These are phyloP conservation scores for Metschnikowia drakensbergensis DNA, from an alignment of 805 yeast genomes.

Conservation along the genomic window DNA sequence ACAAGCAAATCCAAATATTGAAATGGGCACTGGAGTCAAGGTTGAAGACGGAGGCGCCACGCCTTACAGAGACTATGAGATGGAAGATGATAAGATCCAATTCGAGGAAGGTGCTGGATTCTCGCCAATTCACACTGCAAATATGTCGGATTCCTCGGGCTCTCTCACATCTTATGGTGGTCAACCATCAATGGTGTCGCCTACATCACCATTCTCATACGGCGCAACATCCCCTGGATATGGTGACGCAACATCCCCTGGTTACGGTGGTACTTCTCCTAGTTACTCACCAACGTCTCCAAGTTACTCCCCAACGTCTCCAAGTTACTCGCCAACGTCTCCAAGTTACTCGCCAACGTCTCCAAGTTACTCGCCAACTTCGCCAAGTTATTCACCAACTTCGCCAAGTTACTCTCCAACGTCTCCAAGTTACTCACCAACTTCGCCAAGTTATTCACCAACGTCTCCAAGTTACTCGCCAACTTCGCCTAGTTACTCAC, in stretches of 20 bases:
- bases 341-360: conserved; percentile 78
- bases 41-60: conserved; percentile 74
- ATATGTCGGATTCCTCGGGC: conserved; percentile 68
- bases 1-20: conserved; percentile 46
- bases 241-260: conserved; percentile 49
- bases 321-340: conserved; percentile 73
- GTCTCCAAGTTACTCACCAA: conserved; percentile 75
- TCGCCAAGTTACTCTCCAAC: conserved; percentile 74
- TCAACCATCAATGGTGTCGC: conserved; percentile 45
- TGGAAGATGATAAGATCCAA: conserved; percentile 57
- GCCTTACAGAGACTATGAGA: conserved; percentile 72
- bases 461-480: conserved; percentile 82
- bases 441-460: conserved; percentile 69
- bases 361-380: conserved; percentile 56
- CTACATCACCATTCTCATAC: conserved; percentile 56
- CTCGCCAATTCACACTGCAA: conserved; percentile 91
- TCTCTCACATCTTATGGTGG: conserved; percentile 91
- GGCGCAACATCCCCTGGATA: conserved; percentile 48
- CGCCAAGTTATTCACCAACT: conserved; percentile 62
- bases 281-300: conserved; percentile 21
- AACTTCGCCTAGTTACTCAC: conserved; percentile 67
- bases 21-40: conserved; percentile 32
- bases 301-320: conserved; percentile 63
- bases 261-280: conserved; percentile 31
- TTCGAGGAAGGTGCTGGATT: conserved; percentile 76